Evolutionary conservation across 2,329 filamentous ascomycete species (phyloP), one percentile per base, ranked within the genome.

Genomic region (Arthrobotrys megalospora): DNA sequence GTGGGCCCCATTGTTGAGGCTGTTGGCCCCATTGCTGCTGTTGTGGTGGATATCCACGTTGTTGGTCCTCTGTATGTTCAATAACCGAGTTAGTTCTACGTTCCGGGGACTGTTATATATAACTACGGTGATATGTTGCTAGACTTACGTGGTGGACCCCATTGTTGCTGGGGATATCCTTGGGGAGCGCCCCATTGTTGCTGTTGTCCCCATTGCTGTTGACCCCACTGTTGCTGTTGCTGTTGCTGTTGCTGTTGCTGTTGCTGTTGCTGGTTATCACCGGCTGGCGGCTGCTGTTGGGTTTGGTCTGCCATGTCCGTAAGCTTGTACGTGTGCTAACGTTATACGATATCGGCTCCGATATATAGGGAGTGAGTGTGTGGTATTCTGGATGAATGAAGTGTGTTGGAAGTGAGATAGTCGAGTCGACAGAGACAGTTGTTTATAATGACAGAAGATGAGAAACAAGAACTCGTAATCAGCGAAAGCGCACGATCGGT

Each of bases 161-260:
- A 24, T 24, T 66, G 62, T 50, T 45, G 62, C 34, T 41, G 60
- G 7, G 53, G 53, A 24, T 10, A 19, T 41, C 55, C 55, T 32
- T 62, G 68, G 4, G 68, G 58, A 24, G 58, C 47, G 32, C 62
- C 41, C 62, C 62, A 66, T 60, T 65, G 67, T 16, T 71, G 67
- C 62, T 52, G 63, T 48, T 73, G 62, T 32, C 65, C 48, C 65
- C 65, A 69, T 50, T 69, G 70, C 34, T 75, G 70, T n/a, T 50
- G 67, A 28, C 53, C 53, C 53, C 55, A 64, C 58, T 72, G 68
- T 28, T 55, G 41, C 28, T 71, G 68, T 4, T 48, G 45, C 38
- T 43, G 58, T 14, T 62, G 67, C 50, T 50, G 47, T 19, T 50
- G 47, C 14, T 10, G 41, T 4, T 10, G 41, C 24, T 73, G 69